These are phyloP conservation scores for Colletotrichum destructivum DNA, from an alignment of 2,329 filamentous ascomycete genomes.

Conservation along the genomic window DNA sequence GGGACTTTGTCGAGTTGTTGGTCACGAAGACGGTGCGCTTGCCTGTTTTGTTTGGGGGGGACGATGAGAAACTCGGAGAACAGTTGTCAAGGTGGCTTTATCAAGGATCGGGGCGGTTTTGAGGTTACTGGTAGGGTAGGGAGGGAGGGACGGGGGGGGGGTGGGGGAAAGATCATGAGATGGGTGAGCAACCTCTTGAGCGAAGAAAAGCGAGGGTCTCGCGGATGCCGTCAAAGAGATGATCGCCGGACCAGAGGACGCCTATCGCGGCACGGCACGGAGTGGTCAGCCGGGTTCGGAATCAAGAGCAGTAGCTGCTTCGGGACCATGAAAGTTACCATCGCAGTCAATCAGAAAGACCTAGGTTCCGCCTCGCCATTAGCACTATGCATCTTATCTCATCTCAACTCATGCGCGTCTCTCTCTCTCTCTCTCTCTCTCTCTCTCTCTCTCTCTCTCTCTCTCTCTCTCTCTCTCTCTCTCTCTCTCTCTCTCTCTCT, in stretches of 20 bases:
- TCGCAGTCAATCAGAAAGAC: constrained; percentile 95
- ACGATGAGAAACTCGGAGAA: constrained; percentile 17
- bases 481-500: too few species aligned
- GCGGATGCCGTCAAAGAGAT: constrained; percentile 86
- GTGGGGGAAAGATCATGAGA: constrained; percentile 3
- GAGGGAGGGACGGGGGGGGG: neutral
- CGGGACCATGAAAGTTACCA: constrained; percentile 68
- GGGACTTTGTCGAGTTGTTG: constrained; percentile 98
- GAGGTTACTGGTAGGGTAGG: neutral
- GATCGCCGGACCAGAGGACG: constrained; percentile 96
- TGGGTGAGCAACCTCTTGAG: constrained; percentile 74
- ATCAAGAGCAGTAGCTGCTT: constrained; percentile 18
- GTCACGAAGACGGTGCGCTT: constrained; percentile 97
- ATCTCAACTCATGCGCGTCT: neutral
- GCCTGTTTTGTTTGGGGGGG: constrained; percentile 63
- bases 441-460: too few species aligned
- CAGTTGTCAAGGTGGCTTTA: neutral
- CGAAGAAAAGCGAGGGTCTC: constrained; percentile 89
- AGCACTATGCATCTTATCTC: constrained; percentile 41
- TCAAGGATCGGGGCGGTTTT: neutral
- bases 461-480: too few species aligned
- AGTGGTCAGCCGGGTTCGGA: constrained; percentile 21
- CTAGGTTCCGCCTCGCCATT: constrained; percentile 53
- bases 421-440: too few species aligned
- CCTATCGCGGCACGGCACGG: constrained; percentile 65